Percentiles rank a stretch among this genome's conserved stretches.
phyloP scores from a whole-genome alignment of 441 rosid species.

The Euphorbia corollata region DNA sequence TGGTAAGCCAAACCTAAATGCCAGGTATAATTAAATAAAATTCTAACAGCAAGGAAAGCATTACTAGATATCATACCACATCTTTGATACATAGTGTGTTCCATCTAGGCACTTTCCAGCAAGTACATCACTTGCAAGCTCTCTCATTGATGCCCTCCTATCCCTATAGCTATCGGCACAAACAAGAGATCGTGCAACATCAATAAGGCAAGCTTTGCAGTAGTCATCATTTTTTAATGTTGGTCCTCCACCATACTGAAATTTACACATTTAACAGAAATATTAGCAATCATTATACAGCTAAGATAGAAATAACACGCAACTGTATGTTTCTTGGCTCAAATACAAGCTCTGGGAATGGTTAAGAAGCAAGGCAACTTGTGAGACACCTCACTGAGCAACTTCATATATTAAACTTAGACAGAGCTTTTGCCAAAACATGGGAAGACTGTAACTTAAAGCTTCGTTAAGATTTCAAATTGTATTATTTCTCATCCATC shows the following conservation, averaged over 20 bases:
- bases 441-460: not conserved
- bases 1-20: not conserved
- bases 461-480: not conserved
- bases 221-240: slow-evolving; percentile 56
- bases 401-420: not conserved
- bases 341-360: slow-evolving; percentile 2
- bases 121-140: slow-evolving; percentile 53
- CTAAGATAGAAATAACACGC: slow-evolving; percentile 3
- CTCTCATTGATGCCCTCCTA: slow-evolving; percentile 75
- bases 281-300: slow-evolving; percentile 22
- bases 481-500: not conserved
- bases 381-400: not conserved
- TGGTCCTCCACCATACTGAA: slow-evolving; percentile 82
- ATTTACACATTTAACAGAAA: slow-evolving; percentile 17
- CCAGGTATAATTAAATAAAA: slow-evolving; percentile 3
- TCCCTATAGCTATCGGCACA: slow-evolving; percentile 90
- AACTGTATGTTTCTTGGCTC: slow-evolving; percentile 10
- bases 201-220: slow-evolving; percentile 74
- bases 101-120: slow-evolving; percentile 63
- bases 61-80: slow-evolving; percentile 51
- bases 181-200: slow-evolving; percentile 61
- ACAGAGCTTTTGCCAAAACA: not conserved
- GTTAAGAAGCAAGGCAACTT: not conserved
- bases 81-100: slow-evolving; percentile 62
- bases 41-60: slow-evolving; percentile 11